These are phyloP conservation scores for Fusarium sp. DNA, from an alignment of 2,329 filamentous ascomycete genomes.

Conservation along the genomic window DNA sequence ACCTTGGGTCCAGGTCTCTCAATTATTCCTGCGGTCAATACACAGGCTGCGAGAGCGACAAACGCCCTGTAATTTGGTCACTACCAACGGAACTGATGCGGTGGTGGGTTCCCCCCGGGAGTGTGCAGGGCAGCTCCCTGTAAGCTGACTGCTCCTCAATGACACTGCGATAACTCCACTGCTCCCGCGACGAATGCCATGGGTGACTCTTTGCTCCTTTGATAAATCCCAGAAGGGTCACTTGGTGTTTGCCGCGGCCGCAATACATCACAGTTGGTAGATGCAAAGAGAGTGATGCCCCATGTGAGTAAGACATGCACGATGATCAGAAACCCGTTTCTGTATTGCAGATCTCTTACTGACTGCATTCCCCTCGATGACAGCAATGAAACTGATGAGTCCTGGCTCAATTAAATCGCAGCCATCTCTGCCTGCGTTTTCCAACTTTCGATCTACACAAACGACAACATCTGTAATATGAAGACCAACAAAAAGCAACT, in stretches of 20 bases:
- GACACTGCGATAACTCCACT: accelerated
- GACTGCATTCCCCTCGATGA: no score
- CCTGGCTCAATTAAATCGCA: no score
- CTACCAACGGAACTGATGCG: not conserved
- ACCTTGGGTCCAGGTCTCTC: not conserved
- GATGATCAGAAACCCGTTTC: no score
- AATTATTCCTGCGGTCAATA: not conserved
- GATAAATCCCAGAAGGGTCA: not conserved
- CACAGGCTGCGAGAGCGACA: not conserved
- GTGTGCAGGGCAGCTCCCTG: not conserved
- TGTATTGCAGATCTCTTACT: no score
- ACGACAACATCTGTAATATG: no score
- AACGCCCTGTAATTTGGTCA: not conserved
- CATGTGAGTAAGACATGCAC: no score
- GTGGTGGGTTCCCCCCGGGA: not conserved
- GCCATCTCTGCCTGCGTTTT: no score
- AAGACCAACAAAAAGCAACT: no score
- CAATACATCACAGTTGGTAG: not conserved
- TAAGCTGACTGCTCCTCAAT: not conserved
- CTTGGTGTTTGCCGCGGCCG: not conserved
- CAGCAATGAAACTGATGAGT: no score
- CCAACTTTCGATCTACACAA: no score
- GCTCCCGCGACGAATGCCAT: not conserved
- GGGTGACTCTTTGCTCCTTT: not conserved
- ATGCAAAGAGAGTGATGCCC: not conserved